Evolutionary conservation across 495 filamentous ascomycete species (phyloP), one percentile per base, ranked within the genome.

Genomic region (Cercophora newfieldiana): DNA sequence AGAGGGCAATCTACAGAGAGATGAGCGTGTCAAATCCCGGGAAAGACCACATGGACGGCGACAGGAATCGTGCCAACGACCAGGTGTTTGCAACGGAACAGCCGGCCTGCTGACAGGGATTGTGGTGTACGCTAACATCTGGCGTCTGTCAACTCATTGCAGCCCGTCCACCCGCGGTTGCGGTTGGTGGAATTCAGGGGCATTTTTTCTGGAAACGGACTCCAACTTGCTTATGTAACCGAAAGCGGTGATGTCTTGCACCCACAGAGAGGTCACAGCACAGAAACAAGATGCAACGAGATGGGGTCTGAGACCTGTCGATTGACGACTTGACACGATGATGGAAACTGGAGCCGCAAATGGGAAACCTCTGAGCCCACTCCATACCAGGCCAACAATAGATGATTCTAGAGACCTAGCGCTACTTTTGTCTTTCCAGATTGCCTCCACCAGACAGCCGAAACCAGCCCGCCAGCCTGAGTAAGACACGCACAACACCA

Each of bases 81-180:
- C 61, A 63, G 50, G 61, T 63, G 61, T 63, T 63, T 63, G 61
- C 61, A 55, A 63, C 61, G 24, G 19, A 47, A 44, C 24, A n/a
- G 24, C 26, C 60, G 22, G 60, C 22, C 49, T 50, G 54, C 33
- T 18, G 49, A 54, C 61, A 63, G 61, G 61, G 59, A 50, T n/a
- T 6, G 25, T 8, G 19, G 19, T 7, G 18, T 30, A 44, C 50
- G 26, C 21, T 55, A 54, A 30, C 7, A 21, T 28, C 21, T 47
- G 44, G 44, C 29, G 21, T 33, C 49, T 37, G 61, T 63, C 24
- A 50, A 54, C 61, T 63, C 48, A 47, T 22, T 57, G 61, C 61
- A 56, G 51, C 26, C 59, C 12, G 37, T 21, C 44, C 61, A 29
- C 31, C 5, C 4, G 30, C 30, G 37, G 37, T 44, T 44, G 28